A percentile compares a stretch with the other conserved stretches of the same genome.
Evolutionary conservation across 2,329 filamentous ascomycete genomes (phyloP).

Genomic region (Fusarium sp.): DNA sequence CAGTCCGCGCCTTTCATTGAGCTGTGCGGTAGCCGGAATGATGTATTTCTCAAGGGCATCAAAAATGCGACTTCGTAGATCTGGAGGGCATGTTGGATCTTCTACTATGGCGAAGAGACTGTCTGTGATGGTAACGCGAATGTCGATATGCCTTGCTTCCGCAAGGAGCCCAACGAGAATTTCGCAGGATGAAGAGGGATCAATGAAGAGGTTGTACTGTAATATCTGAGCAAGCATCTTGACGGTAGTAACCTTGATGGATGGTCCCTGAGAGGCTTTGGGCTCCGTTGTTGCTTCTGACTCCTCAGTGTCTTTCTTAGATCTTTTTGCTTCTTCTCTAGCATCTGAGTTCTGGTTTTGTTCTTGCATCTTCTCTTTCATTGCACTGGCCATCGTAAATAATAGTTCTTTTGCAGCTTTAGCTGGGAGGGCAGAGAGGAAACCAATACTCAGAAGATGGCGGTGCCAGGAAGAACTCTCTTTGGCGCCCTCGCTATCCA

Average conservation of each 20-base stretch:
- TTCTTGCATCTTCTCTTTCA: conserved; percentile 48
- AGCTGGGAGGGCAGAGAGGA: conserved; percentile 47
- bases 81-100: conserved; percentile 18
- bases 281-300: not conserved
- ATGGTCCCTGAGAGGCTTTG: conserved; percentile 4
- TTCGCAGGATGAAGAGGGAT: conserved; percentile 42
- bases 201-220: conserved; percentile 46
- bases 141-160: conserved; percentile 51
- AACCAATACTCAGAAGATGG: conserved; percentile 44
- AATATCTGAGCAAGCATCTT: conserved; percentile 55
- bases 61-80: conserved; percentile 41
- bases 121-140: conserved; percentile 47
- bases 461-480: conserved; percentile 52
- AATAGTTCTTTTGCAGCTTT: conserved; percentile 46
- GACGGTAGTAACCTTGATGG: conserved; percentile 53
- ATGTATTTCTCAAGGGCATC: conserved; percentile 45
- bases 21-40: conserved; percentile 47
- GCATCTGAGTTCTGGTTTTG: conserved; percentile 33
- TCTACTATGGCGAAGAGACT: conserved; percentile 46
- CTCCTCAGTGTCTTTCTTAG: not conserved
- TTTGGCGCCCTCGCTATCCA: conserved; percentile 41
- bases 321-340: not conserved
- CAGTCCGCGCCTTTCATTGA: conserved; percentile 48
- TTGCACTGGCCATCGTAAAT: conserved; percentile 42
- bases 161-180: conserved; percentile 49